Base-by-base conservation (phyloP, 2,329 filamentous ascomycete species). In the Arthrobotrys sinensis region DNA sequence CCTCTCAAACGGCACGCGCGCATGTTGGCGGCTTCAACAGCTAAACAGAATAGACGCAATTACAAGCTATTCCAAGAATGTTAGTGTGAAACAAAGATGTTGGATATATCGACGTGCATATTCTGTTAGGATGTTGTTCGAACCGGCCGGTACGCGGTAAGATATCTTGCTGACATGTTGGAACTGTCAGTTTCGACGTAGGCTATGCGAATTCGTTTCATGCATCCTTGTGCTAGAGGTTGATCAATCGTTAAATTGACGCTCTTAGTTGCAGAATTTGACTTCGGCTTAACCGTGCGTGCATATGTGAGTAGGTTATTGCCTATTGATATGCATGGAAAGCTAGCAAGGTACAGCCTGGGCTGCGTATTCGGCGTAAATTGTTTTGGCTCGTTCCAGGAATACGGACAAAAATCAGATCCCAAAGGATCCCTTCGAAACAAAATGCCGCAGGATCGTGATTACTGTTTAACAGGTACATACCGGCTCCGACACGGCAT, bases 231-330 rank as follows among this genome's bases (percentile, higher is more conserved):
- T 60, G 12, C 19, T n/a, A 19, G 38, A 43, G 11, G 55, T 60
- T 60, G 36, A n/a, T 21, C 11, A 60, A 24, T 7, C 16, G 10
- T 60, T 60, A 34, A 40, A 40, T 38, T 43, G 14, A n/a, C 34
- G 28, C 36, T 40, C 12, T 60, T 28, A n/a, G 21, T 1, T 40
- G 36, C 19, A 60, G 11, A 28, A 43, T 8, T 43, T 60, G 36
- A 14, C 36, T 60, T 60, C 21, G 34, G 21, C 19, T 32, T n/a
- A 36, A 36, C 55, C 55, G 55, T 60, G 36, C 55, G 55, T 60
- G 36, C 55, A 60, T 60, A 60, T 43, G 55, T 60, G 55, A 60
- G 55, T 36, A n/a, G 16, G 55, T 60, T 60, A 60, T 60, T 60
- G 36, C 55, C 55, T 60, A 43, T 16, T 28, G 16, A 43, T 60